Base-by-base conservation (phyloP, 805 yeast species). In the Myxozyma mucilagina region DNA sequence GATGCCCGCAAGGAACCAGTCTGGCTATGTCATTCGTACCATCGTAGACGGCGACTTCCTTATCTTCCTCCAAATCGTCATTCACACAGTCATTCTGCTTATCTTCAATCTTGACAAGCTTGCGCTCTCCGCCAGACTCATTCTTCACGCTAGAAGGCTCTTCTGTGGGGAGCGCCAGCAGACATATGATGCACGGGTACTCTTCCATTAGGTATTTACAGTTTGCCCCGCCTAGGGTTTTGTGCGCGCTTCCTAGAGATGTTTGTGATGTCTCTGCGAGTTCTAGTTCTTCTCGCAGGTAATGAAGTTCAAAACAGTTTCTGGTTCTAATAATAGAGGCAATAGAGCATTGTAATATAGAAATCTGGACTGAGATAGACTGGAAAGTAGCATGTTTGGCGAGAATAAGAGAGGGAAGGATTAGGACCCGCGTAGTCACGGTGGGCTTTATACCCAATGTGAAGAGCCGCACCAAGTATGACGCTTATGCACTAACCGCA, bases 151-250 rank as follows among this genome's bases (percentile, higher is more conserved):
- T 43, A 16, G 63, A 49, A 10, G 58, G 42, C 52, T 44, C 43
- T 42, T 50, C 42, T 16, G 65, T 57, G 52, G 73, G 70, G 11
- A 78, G 69, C 8, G 64, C 64, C 51, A 78, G 89, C 49, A 85
- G 75, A 67, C 91, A 86, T 44, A 86, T 85, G n/a, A 85, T 79
- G 69, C 91, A 86, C 31, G 65, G 65, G 56, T 61, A 56, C 54
- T 56, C 59, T 10, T 56, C 59, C 47, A 45, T 47, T 31, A 35
- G 52, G 36, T 35, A 31, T 14, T n/a, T n/a, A n/a, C n/a, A n/a
- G 20, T 34, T 16, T 38, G 20, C 51, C 51, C 53, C 35, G 45
- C 53, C 42, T 38, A 50, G 39, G 6, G 18, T 35, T 29, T 35
- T 36, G 11, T 38, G 18, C 36, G 24, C 34, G 32, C n/a, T n/a